Base-by-base conservation (phyloP, 495 filamentous ascomycete genomes). In the Terfezia claveryi region DNA sequence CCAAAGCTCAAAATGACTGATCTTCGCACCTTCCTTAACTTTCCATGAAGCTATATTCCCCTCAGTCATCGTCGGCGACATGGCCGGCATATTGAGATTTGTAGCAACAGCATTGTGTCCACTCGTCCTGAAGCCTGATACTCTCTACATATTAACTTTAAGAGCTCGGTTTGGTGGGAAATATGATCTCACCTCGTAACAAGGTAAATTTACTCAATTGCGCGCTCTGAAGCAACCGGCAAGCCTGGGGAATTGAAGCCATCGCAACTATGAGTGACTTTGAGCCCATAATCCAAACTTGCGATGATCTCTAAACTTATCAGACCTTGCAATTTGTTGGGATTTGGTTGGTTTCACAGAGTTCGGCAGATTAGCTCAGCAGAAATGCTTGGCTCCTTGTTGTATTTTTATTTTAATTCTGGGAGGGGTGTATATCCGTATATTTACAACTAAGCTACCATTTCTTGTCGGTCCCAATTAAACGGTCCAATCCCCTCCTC, bases 51-150 rank as follows among this genome's bases (percentile, higher is more conserved):
- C 73, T 60, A 88, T 87, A 61, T 84, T 85, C 23, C 83, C 83
- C 65, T 88, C 83, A 46, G 83, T 88, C 83, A 88, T 88, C 11
- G 83, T 88, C 27, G 84, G 84, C 17, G 81, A 85, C 53, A 89
- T 70, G n/a, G 84, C 83, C 6, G 84, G 84, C 85, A 89, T 88
- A 36, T 78, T 83, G 65, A 87, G 82, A 60, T 83, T 85, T 52
- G 82, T 78, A 12, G 83, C 84, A 16, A 79, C 83, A 57, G 77
- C 69, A 36, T 65, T 66, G 9, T 71, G 64, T n/a, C 74, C 67
- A 36, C 75, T 77, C 16, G 77, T 75, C 57, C 73, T 70, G 67
- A 83, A 82, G 53, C 74, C 82, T 87, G 54, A n/a, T 54, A 32
- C 10, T 27, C 9, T 32, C 49, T 8, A 17, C 20, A 54, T 50